These are phyloP conservation scores for Verruconis gallopava DNA, from an alignment of 2,329 filamentous ascomycete genomes.

Conservation along the genomic window DNA sequence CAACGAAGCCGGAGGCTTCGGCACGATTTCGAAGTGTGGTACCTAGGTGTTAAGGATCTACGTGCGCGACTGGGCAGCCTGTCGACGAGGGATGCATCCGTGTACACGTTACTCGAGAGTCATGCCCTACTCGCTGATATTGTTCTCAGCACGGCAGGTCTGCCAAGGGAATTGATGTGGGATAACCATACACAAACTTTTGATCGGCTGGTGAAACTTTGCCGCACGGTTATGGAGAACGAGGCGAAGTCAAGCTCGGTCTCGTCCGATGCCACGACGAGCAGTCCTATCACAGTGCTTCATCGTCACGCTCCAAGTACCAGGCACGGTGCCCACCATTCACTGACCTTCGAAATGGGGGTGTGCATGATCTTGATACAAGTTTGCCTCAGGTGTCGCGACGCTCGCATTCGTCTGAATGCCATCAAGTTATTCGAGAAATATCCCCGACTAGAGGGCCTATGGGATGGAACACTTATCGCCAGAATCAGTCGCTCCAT, in stretches of 20 bases:
- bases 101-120: not conserved
- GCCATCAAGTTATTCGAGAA: conserved; percentile 3
- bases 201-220: not conserved
- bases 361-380: conserved; percentile 18
- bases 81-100: not conserved
- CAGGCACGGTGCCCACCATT: not conserved
- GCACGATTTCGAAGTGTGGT: conserved; percentile 1
- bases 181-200: not conserved
- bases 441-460: conserved; percentile 5
- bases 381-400: conserved; percentile 15
- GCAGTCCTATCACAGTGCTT: not conserved
- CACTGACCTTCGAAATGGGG: conserved; percentile 18
- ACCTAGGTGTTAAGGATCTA: not conserved
- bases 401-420: conserved; percentile 5
- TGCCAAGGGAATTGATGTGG: not conserved
- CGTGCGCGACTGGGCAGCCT: not conserved
- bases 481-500: conserved; percentile 1
- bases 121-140: not conserved
- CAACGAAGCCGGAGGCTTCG: not conserved
- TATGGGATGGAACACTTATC: conserved; percentile 6
- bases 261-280: no score
- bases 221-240: conserved; percentile 5
- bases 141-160: not conserved
- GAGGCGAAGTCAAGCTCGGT: no score
- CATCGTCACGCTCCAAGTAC: conserved; percentile 2